Percentiles rank a stretch among this genome's conserved stretches.
Evolutionary conservation across 495 filamentous ascomycete species (phyloP).

Genomic region (Aspergillus nanangensis): DNA sequence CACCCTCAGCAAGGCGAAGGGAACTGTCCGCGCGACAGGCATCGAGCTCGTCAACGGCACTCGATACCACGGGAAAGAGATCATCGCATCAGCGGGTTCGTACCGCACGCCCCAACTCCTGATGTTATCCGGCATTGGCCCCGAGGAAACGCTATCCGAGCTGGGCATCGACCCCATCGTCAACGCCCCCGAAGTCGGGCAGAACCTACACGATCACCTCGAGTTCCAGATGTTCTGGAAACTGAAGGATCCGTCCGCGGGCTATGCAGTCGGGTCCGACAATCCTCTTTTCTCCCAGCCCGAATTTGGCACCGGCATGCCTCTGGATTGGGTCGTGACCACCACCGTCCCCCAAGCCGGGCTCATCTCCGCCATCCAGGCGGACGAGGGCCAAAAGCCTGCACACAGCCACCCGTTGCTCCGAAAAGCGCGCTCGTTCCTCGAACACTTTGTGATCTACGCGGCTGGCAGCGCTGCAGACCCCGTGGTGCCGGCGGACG

Average conservation of each 20-base stretch:
- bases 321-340: conserved; percentile 5
- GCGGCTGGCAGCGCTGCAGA: not conserved
- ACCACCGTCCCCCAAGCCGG: not conserved
- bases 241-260: not conserved
- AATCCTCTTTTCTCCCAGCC: conserved; percentile 1
- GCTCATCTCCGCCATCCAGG: no score
- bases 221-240: conserved; percentile 2
- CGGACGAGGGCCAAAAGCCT: no score
- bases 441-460: not conserved
- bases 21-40: conserved; percentile 18
- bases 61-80: conserved; percentile 20
- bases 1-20: conserved; percentile 5
- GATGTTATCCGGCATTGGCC: conserved; percentile 34
- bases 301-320: conserved; percentile 1
- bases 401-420: no score
- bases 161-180: not conserved
- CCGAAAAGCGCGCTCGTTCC: not conserved
- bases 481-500: not conserved
- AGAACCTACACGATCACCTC: not conserved
- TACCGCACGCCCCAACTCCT: conserved; percentile 32
- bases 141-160: conserved; percentile 12
- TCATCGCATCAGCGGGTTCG: conserved; percentile 27
- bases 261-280: conserved; percentile 1
- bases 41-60: conserved; percentile 21
- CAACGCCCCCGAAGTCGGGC: not conserved